These are phyloP conservation scores for Malania oleifera DNA, from an alignment of 164 flowering plant genomes.

Conservation along the genomic window DNA sequence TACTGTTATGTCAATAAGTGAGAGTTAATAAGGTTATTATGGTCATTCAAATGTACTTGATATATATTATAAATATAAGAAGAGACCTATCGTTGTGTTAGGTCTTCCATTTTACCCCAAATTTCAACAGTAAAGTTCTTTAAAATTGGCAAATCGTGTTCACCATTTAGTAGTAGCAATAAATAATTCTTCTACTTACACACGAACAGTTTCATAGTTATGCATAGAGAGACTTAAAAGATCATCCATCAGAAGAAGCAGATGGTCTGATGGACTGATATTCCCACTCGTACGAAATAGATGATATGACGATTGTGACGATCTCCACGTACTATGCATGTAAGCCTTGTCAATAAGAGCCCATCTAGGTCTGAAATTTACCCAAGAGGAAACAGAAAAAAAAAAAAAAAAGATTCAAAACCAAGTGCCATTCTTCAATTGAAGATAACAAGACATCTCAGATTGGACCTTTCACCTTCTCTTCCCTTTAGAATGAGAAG, in stretches of 20 bases:
- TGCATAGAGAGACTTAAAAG: constrained; percentile 77
- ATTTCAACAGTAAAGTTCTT: too few species aligned
- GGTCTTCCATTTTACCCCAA: too few species aligned
- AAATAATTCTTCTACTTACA: constrained; percentile 45
- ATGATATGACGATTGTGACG: constrained; percentile 95
- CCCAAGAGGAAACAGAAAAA: too few species aligned
- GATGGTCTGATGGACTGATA: constrained; percentile 61
- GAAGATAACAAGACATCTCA: constrained; percentile 4
- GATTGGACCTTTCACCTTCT: constrained; percentile 45
- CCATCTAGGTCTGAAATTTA: constrained; percentile 96
- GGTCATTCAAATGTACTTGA: too few species aligned
- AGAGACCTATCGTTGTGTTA: too few species aligned
- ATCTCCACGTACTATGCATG: constrained; percentile 96
- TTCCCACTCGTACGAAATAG: constrained; percentile 54
- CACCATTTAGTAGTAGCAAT: constrained; percentile 1
- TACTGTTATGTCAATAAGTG: too few species aligned
- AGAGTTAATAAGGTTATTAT: too few species aligned
- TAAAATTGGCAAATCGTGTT: too few species aligned
- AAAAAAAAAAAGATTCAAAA: constrained; percentile 4
- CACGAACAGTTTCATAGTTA: constrained; percentile 87
- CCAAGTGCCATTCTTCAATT: neutral
- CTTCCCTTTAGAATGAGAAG: constrained; percentile 76
- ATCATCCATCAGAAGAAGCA: constrained; percentile 64
- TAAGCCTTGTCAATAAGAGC: constrained; percentile 87
- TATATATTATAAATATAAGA: too few species aligned